Evolutionary conservation across 2,329 filamentous ascomycete genomes (phyloP), one percentile per base, ranked within the genome.

Genomic region (Exophiala phaeomuriformis): DNA sequence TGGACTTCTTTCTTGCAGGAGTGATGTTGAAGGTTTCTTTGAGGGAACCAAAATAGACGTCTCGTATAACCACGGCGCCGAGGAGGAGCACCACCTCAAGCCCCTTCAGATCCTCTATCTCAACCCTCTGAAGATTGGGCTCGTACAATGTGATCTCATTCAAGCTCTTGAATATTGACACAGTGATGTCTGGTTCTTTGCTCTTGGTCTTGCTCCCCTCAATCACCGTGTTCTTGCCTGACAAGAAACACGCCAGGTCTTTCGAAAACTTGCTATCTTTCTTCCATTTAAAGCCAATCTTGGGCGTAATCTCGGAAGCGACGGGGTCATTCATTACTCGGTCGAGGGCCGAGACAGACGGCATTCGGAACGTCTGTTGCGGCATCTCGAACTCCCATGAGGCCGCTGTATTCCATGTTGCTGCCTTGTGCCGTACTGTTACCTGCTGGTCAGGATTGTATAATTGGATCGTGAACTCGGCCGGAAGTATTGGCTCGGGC

Each of bases 331-430:
- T 78, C 61, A 82, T 78, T 33, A 83, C 84, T 46, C 84, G 82
- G 67, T 97, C 93, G 42, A 98, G 75, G 46, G 80, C 79, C 37
- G 88, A 93, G 1, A 78, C 74, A 8, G 87, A 94, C 0, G 93
- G 93, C 51, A 83, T 76, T 31, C 86, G 81, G 68, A 98, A 98
- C 29, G 84, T 86, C 55, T 83, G 84, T 65, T 90, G 83, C 0
- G 93, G 93, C 71, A 98, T 84, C 68, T 91, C 88, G 70, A 98
- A 97, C 60, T 93, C 88, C 85, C 91, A 98, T 50, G 81, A 81
- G 49, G 89, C 82, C 9, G 83, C 84, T 56, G 83, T 85, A 57
- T 85, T 90, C 85, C 90, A 95, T 56, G 84, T 83, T 33, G 86
- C 85, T 39, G 84, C 78, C 62, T 86, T 82, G 59, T 73, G 67